Percentiles rank a stretch among this genome's conserved stretches.
Conservation (phyloP, 1,284 basidiomycete genomes). For the Tilletia indica region DNA sequence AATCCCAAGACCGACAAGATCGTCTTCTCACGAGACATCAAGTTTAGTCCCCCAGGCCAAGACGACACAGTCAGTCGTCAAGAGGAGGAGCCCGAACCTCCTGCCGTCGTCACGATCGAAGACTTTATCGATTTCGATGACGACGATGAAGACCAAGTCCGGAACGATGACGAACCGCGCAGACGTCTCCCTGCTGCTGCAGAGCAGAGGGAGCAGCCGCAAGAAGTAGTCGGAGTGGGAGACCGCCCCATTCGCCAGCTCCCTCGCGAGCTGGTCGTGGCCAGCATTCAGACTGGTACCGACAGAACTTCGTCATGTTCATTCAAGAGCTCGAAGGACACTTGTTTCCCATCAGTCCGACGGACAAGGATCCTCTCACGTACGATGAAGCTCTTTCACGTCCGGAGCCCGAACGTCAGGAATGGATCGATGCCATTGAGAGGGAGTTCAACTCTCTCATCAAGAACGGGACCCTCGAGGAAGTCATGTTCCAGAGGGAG, state of each 20-base stretch:
- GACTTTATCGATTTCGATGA: not conserved
- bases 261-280: not conserved
- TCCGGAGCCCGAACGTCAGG: not conserved
- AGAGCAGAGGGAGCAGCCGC: not conserved
- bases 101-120: not conserved
- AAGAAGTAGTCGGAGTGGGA: not conserved
- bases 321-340: not conserved
- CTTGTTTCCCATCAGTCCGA: constrained; percentile 1
- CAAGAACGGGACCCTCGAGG: constrained; percentile 45
- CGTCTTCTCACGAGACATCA: not conserved
- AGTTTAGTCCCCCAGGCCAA: not conserved
- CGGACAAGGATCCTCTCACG: not conserved
- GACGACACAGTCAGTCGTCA: not conserved
- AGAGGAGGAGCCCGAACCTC: not conserved
- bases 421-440: constrained; percentile 54
- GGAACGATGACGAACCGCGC: not conserved
- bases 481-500: constrained; percentile 40
- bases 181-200: not conserved
- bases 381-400: not conserved
- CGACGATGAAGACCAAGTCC: not conserved
- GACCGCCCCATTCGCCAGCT: not conserved
- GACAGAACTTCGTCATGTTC: constrained; percentile 1
- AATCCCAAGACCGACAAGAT: not conserved
- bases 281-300: constrained; percentile 7
- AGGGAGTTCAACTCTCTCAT: constrained; percentile 48